Evolutionary conservation across 495 filamentous ascomycete genomes (phyloP).

Genomic region (Cercophora newfieldiana): DNA sequence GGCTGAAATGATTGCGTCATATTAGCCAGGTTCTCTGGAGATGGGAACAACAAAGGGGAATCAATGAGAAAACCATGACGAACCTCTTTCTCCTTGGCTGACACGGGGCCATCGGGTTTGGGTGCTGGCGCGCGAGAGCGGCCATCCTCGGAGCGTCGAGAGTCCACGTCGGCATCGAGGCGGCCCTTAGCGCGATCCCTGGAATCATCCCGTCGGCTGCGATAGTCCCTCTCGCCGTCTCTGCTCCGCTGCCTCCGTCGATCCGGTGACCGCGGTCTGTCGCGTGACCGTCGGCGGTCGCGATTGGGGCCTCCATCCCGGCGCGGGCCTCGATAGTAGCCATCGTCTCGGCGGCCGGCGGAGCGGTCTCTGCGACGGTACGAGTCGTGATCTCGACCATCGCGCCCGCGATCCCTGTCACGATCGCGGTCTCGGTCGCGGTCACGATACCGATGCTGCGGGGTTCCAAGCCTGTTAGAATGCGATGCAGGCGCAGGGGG

Average conservation of each 20-base stretch:
- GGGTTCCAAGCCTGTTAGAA: conserved; percentile 36
- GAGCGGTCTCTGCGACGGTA: conserved; percentile 74
- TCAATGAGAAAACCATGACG: conserved; percentile 17
- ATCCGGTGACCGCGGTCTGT: conserved; percentile 48
- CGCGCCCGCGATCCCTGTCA: conserved; percentile 52
- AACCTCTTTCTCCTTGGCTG: conserved; percentile 54
- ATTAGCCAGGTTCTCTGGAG: conserved; percentile 21
- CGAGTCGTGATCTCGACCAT: conserved; percentile 58
- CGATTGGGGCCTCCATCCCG: conserved; percentile 31
- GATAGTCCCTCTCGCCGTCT: conserved; percentile 65
- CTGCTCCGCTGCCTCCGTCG: conserved; percentile 53
- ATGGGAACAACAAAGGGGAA: background rate
- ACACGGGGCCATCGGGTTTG: conserved; percentile 57
- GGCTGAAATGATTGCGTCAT: conserved; percentile 30
- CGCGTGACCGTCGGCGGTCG: conserved; percentile 59
- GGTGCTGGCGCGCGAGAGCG: conserved; percentile 67
- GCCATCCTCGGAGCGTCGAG: conserved; percentile 69
- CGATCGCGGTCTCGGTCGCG: conserved; percentile 49
- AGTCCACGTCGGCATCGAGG: conserved; percentile 47
- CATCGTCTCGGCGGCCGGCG: conserved; percentile 71
- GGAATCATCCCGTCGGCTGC: conserved; percentile 77
- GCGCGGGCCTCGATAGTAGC: conserved; percentile 61
- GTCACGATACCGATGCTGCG: conserved; percentile 56
- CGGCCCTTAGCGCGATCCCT: conserved; percentile 68
- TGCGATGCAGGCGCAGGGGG: conserved; percentile 1